Evolutionary conservation across 2,329 filamentous ascomycete species (phyloP).

Genomic region (Cadophora luteo-olivacea): DNA sequence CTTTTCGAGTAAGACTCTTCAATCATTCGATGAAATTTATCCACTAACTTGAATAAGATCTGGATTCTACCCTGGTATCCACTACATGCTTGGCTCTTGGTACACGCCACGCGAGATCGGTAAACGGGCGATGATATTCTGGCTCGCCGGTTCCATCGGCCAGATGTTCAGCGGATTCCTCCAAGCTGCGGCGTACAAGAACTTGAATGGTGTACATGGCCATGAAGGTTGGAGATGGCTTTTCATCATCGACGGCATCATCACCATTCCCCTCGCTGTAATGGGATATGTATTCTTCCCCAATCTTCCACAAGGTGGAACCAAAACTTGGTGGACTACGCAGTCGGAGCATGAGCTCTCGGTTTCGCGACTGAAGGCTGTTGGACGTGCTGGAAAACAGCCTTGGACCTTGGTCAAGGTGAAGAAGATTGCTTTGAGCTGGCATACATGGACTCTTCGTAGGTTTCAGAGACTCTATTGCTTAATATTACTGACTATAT

Average conservation of each 20-base stretch:
- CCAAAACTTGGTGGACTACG: constrained; percentile 45
- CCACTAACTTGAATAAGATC: constrained; percentile 22
- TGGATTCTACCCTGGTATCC: constrained; percentile 56
- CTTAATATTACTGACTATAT: no score
- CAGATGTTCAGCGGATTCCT: constrained; percentile 52
- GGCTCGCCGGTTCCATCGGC: constrained; percentile 62
- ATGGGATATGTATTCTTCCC: constrained; percentile 39
- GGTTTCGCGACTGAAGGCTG: constrained; percentile 39
- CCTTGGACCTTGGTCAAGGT: constrained; percentile 47
- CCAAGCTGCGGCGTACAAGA: constrained; percentile 50
- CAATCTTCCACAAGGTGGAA: constrained; percentile 34
- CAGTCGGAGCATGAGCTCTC: constrained; percentile 38
- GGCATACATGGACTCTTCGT: constrained; percentile 49
- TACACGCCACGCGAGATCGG: constrained; percentile 48
- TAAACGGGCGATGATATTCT: constrained; percentile 62
- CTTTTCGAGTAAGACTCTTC: constrained; percentile 36
- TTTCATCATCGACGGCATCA: constrained; percentile 50
- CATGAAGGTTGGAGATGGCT: constrained; percentile 53
- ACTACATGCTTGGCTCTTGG: constrained; percentile 64
- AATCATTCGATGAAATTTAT: no score
- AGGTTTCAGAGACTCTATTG: no score
- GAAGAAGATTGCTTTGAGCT: constrained; percentile 46
- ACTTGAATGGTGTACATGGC: constrained; percentile 48
- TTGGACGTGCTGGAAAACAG: constrained; percentile 47
- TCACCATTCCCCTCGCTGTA: constrained; percentile 44